phyloP scores from a whole-genome alignment of 2,329 filamentous ascomycete genomes.

The Phoma sp. region DNA sequence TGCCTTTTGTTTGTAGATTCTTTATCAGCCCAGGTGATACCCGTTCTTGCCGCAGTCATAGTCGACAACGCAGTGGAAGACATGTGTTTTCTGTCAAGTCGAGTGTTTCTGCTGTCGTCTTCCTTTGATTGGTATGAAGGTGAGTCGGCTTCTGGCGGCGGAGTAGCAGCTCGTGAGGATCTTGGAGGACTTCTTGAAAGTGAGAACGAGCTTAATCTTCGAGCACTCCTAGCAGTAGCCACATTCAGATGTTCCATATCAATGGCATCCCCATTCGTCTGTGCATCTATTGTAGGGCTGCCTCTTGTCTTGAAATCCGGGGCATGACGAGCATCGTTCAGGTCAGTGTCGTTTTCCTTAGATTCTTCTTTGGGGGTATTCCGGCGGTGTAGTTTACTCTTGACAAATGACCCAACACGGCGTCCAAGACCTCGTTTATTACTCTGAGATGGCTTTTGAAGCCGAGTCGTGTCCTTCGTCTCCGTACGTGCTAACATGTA shows the following conservation, averaged over 20 bases:
- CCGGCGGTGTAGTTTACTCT: constrained; percentile 38
- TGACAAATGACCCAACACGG: constrained; percentile 42
- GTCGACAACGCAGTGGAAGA: constrained; percentile 40
- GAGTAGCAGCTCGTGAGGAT: constrained; percentile 46
- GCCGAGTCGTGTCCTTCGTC: constrained; percentile 5
- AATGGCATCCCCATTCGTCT: background rate
- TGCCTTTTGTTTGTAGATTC: constrained; percentile 27
- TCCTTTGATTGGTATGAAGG: constrained; percentile 39
- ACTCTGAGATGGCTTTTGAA: constrained; percentile 18
- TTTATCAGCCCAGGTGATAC: constrained; percentile 41
- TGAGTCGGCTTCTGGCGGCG: constrained; percentile 44
- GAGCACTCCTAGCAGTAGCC: constrained; percentile 31
- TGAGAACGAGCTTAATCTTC: constrained; percentile 47
- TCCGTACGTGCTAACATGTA: constrained; percentile 6
- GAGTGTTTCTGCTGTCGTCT: constrained; percentile 13
- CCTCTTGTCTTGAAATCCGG: background rate
- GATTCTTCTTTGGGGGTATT: constrained; percentile 28
- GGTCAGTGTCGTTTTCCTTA: constrained; percentile 1
- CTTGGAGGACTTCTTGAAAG: constrained; percentile 47
- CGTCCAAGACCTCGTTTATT: constrained; percentile 40
- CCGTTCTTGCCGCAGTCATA: constrained; percentile 35
- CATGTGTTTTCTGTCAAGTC: constrained; percentile 26
- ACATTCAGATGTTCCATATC: constrained; percentile 18
- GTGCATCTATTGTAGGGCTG: background rate
- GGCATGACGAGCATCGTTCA: background rate